Base-by-base conservation (phyloP, 768 basidiomycete species). In the Coprinopsis marcescibilis region DNA sequence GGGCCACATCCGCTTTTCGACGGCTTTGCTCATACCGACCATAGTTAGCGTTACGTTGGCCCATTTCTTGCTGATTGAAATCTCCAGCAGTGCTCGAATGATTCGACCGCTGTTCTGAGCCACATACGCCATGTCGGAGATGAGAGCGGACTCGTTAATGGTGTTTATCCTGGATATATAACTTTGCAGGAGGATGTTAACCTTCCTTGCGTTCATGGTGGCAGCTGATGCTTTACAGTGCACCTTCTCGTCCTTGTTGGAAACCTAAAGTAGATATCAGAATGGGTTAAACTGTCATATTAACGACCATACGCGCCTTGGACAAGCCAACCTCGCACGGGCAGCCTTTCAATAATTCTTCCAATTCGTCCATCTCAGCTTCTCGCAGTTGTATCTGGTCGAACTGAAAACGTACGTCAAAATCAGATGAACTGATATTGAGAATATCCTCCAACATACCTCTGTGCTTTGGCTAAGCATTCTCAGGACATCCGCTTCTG, bases 41-140 rank as follows among this genome's bases (percentile, higher is more conserved):
- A 98, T 76, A 10, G 87, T 84, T 2, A 76, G 72, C 10, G 86
- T 79, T 32, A 82, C 83, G 54, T 74, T 81, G 2, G 94, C 93
- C 89, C 89, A 97, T 62, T 93, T 92, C 52, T 78, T 80, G 61
- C 90, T 91, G 57, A 98, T 78, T 0, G 89, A 91, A 24, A 98
- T 95, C 61, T 99, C 96, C 13, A 97, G 77, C 1, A 99, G 71
- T 34, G 93, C 90, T n/a, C 96, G 82, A 45, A 90, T 75, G 53
- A 99, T 98, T 50, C 96, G 87, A 14, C 87, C 93, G 13, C 85
- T 89, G 57, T 98, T 99, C 60, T 97, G 94, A 19, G 93, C 89
- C 33, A 83, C 90, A 59, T 95, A 99, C 1, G 85, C 90, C 59
- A 81, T 85, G 60, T 99, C 96, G 1, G 96, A 98, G 5, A 98